Evolutionary conservation across 108 stramenopile genomes (phyloP).

Genomic region (Nitzschia sp.): DNA sequence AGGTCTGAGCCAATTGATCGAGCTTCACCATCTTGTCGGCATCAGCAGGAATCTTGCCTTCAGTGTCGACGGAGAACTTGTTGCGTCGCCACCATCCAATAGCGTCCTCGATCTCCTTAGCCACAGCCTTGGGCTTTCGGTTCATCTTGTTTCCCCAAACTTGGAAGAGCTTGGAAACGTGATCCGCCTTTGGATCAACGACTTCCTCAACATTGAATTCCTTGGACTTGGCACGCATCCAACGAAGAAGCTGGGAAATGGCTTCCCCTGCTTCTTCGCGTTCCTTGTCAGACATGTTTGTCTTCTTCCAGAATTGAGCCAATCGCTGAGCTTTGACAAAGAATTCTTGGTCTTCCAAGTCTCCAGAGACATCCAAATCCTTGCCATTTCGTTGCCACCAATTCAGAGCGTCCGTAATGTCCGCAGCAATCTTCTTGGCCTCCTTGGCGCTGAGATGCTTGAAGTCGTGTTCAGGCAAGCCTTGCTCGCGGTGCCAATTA

Average conservation of each 20-base stretch:
- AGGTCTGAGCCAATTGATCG: slow-evolving; percentile 24
- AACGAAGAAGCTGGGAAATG: slow-evolving; percentile 11
- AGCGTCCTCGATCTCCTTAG: slow-evolving; percentile 38
- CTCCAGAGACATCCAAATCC: slow-evolving; percentile 25
- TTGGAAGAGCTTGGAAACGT: slow-evolving; percentile 22
- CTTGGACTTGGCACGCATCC: slow-evolving; percentile 36
- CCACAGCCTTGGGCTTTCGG: slow-evolving; percentile 31
- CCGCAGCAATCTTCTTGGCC: slow-evolving; percentile 26
- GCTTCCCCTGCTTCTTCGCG: slow-evolving; percentile 21
- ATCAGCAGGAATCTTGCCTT: slow-evolving; percentile 27
- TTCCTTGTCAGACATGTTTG: slow-evolving; percentile 26
- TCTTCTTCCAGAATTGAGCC: slow-evolving; percentile 36
- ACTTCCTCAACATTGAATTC: slow-evolving; percentile 18
- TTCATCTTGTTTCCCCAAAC: slow-evolving; percentile 33
- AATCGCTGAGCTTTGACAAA: slow-evolving; percentile 34
- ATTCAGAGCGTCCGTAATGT: slow-evolving; percentile 23
- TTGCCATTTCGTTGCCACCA: slow-evolving; percentile 45
- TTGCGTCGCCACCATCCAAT: slow-evolving; percentile 34
- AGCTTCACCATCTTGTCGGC: slow-evolving; percentile 35
- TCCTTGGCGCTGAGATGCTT: slow-evolving; percentile 29
- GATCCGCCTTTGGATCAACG: slow-evolving; percentile 18
- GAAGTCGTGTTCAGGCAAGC: slow-evolving; percentile 16
- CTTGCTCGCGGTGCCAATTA: slow-evolving; percentile 32
- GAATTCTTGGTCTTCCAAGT: slow-evolving; percentile 22
- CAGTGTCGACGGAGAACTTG: slow-evolving; percentile 17